A percentile compares a stretch with the other conserved stretches of the same genome.
These are phyloP conservation scores for Aspergillus vadensis DNA, from an alignment of 2,329 filamentous ascomycete genomes.

Conservation along the genomic window DNA sequence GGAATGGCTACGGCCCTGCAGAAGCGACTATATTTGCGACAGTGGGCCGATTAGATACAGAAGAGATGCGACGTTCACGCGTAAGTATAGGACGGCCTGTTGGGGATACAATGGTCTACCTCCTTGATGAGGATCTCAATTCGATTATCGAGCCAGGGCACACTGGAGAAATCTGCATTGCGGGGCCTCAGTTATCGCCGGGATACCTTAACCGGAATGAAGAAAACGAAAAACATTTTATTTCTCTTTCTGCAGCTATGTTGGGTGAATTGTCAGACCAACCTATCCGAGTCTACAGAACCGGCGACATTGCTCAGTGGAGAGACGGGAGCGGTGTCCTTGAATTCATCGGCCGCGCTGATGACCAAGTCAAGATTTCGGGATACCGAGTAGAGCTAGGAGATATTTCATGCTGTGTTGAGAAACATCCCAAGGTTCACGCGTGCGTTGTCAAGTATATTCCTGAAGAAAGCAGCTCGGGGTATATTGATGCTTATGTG, in stretches of 20 bases:
- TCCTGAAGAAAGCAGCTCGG: neutral
- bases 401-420: constrained; percentile 58
- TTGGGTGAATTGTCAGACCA: constrained; percentile 47
- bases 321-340: constrained; percentile 79
- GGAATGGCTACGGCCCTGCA: constrained; percentile 21
- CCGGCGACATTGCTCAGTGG: constrained; percentile 62
- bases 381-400: constrained; percentile 86
- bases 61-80: constrained; percentile 9
- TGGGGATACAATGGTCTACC: constrained; percentile 11
- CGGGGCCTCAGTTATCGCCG: constrained; percentile 74
- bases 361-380: constrained; percentile 84
- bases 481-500: constrained; percentile 1
- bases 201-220: constrained; percentile 63
- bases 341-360: constrained; percentile 70
- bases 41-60: neutral
- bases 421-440: constrained; percentile 63
- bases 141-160: constrained; percentile 53
- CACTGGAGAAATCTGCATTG: constrained; percentile 75
- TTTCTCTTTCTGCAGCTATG: constrained; percentile 34
- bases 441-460: constrained; percentile 1
- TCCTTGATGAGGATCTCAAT: constrained; percentile 3
- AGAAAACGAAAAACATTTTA: constrained; percentile 69
- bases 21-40: constrained; percentile 14
- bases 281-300: constrained; percentile 54
- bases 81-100: constrained; percentile 11